Percentiles rank a stretch among this genome's conserved stretches.
Evolutionary conservation across 495 filamentous ascomycete species (phyloP).

Genomic region (Cudoniella acicularis): DNA sequence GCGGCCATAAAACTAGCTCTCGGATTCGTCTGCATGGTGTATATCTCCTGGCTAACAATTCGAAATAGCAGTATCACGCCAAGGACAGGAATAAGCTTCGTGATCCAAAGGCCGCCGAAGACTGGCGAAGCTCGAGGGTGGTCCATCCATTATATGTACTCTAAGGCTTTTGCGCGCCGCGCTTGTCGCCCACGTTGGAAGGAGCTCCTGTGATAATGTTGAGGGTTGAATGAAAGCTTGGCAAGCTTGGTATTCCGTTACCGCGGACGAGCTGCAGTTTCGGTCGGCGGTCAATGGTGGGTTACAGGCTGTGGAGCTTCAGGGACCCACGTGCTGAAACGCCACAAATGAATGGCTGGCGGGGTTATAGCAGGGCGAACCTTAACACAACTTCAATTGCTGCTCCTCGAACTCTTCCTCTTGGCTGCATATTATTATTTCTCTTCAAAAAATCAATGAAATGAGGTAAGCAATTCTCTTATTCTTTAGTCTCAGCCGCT

Average conservation of each 20-base stretch:
- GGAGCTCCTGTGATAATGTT: not conserved
- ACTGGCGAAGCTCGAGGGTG: slow-evolving; percentile 1
- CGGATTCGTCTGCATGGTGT: slow-evolving; percentile 16
- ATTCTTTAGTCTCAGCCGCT: no score
- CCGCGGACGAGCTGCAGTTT: not conserved
- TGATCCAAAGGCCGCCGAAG: slow-evolving; percentile 9
- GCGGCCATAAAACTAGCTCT: slow-evolving; percentile 14
- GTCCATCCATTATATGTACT: slow-evolving; percentile 23
- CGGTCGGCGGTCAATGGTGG: not conserved
- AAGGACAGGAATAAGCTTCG: slow-evolving; percentile 13
- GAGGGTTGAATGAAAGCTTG: not conserved
- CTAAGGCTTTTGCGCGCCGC: not conserved
- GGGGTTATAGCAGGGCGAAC: not conserved
- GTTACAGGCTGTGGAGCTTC: not conserved
- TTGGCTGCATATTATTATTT: no score
- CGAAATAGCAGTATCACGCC: slow-evolving; percentile 8
- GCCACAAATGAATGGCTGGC: not conserved
- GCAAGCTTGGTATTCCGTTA: not conserved
- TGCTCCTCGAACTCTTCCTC: no score
- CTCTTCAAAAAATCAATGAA: no score
- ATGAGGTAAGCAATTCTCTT: no score
- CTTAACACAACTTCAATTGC: not conserved
- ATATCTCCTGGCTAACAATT: slow-evolving; percentile 9
- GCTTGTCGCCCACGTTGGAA: not conserved
- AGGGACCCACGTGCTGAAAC: not conserved